phyloP scores from a whole-genome alignment of 176 grass and related monocot genomes.

The Echinochloa phyllopogon region DNA sequence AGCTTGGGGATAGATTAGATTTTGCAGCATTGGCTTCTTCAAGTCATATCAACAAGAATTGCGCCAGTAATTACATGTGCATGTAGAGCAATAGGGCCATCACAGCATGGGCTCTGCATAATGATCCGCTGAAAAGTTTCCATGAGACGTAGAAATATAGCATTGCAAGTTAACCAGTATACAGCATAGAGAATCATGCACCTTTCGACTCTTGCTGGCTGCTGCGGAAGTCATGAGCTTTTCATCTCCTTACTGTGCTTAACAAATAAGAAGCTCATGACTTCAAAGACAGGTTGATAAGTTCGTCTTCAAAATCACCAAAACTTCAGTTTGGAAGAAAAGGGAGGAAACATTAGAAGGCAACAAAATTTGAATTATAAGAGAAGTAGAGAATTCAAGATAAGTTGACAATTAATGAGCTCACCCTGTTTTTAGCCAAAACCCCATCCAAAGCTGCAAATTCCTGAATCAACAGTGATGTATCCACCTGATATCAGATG shows the following conservation, averaged over 20 bases:
- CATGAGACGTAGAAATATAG: neutral
- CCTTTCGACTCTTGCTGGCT: constrained; percentile 37
- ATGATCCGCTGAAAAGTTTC: constrained; percentile 14
- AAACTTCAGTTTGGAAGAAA: constrained; percentile 36
- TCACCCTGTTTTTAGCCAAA: constrained; percentile 52
- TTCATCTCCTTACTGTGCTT: constrained; percentile 45
- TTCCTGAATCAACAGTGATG: constrained; percentile 40
- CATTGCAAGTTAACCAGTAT: neutral
- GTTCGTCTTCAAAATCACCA: constrained; percentile 43
- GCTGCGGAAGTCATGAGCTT: constrained; percentile 44
- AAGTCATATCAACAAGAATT: constrained; percentile 27
- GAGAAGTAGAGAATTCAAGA: constrained; percentile 10
- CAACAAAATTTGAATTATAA: constrained; percentile 13
- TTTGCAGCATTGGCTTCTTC: constrained; percentile 31
- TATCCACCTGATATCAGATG: constrained; percentile 39
- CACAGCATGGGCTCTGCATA: constrained; percentile 17
- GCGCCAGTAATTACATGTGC: neutral
- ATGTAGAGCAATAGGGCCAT: neutral
- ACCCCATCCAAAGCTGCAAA: constrained; percentile 54
- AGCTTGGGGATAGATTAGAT: neutral
- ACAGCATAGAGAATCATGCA: constrained; percentile 30
- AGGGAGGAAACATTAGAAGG: constrained; percentile 31
- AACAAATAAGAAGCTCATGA: constrained; percentile 46
- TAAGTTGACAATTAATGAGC: constrained; percentile 2
- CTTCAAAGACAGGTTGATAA: constrained; percentile 55